phyloP scores from a whole-genome alignment of 1,284 basidiomycete species.

The Cronartium quercuum region DNA sequence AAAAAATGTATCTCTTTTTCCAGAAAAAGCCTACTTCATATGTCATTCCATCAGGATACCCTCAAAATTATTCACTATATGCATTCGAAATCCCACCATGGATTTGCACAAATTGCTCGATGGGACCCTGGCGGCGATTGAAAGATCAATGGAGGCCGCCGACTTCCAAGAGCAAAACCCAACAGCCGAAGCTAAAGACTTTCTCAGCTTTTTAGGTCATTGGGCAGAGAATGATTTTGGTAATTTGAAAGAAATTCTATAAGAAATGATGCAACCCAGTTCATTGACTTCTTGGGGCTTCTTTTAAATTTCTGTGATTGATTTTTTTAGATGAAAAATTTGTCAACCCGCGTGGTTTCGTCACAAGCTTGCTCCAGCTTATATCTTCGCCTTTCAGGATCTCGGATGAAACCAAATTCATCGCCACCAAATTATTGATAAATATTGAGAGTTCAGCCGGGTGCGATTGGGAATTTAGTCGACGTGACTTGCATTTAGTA shows the following conservation, averaged over 20 bases:
- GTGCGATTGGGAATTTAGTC: not conserved
- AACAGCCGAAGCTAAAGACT: not conserved
- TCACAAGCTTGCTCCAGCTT: not conserved
- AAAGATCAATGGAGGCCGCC: not conserved
- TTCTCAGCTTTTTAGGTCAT: not conserved
- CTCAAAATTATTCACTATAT: not conserved
- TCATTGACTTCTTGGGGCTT: not conserved
- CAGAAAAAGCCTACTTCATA: not conserved
- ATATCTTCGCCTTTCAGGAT: not conserved
- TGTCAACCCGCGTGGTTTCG: not conserved
- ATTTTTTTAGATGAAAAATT: not conserved
- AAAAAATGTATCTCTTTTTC: not conserved
- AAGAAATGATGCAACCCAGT: not conserved
- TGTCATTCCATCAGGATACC: not conserved
- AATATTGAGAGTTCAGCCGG: not conserved
- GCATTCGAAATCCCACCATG: not conserved
- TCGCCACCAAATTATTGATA: not conserved
- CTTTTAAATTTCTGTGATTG: too few species aligned
- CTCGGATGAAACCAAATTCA: not conserved
- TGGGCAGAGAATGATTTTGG: not conserved
- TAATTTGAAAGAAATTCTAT: not conserved
- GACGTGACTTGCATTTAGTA: not conserved
- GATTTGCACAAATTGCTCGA: not conserved
- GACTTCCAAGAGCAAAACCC: not conserved
- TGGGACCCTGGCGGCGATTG: not conserved